Conservation (phyloP, 768 basidiomycete species). For the Rhizopogon vinicolor region DNA sequence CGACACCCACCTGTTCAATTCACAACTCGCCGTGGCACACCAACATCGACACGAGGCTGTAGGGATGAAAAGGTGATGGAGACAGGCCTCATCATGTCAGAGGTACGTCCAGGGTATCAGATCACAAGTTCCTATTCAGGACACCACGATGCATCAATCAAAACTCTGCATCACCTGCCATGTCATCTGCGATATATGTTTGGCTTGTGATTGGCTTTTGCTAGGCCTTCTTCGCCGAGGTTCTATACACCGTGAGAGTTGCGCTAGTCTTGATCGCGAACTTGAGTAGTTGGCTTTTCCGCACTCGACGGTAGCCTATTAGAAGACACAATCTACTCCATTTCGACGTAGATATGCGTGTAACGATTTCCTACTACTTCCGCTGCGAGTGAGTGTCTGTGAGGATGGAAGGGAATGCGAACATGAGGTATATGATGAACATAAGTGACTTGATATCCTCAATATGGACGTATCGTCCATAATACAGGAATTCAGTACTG, state of each 20-base stretch:
- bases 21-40: not conserved
- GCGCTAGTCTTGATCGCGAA: not conserved
- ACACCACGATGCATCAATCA: not conserved
- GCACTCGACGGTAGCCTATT: not conserved
- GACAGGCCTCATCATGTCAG: not conserved
- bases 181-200: not conserved
- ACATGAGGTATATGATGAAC: not conserved
- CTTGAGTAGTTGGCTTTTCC: not conserved
- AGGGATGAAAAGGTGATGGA: not conserved
- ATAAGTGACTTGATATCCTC: not conserved
- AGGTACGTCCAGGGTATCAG: not conserved
- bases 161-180: not conserved
- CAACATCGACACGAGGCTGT: not conserved
- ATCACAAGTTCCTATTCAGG: not conserved
- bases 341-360: not conserved
- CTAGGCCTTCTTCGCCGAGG: not conserved
- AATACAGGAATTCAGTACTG: not conserved
- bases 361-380: not conserved
- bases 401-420: not conserved
- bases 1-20: not conserved
- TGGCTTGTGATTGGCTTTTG: not conserved
- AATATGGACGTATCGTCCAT: not conserved
- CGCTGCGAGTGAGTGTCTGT: not conserved
- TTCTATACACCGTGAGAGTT: not conserved
- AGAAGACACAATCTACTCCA: not conserved